These are phyloP conservation scores for Boletellus emodensis DNA, from an alignment of 768 basidiomycete genomes.

Conservation along the genomic window DNA sequence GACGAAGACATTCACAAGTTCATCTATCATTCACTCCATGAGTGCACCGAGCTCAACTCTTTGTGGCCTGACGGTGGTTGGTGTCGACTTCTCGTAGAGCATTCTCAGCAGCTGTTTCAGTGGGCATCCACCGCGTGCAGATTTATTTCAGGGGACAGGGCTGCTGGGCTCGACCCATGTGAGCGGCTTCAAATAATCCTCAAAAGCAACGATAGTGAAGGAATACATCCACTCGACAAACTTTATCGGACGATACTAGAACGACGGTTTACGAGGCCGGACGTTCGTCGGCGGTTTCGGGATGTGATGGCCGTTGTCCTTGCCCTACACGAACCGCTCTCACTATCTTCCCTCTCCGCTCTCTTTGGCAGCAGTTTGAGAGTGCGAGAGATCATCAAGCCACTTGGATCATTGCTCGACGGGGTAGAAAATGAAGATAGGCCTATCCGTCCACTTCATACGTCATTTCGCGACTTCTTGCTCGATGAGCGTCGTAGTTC, in stretches of 20 bases:
- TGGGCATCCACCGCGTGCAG: not conserved
- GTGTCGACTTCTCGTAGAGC: not conserved
- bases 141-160: not conserved
- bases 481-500: no score
- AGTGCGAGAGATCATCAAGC: not conserved
- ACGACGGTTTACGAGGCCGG: no score
- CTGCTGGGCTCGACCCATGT: not conserved
- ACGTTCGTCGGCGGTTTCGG: not conserved
- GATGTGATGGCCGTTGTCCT: not conserved
- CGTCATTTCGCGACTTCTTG: not conserved
- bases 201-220: not conserved
- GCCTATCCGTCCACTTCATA: no score
- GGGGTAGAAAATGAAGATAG: not conserved
- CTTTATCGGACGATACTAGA: no score
- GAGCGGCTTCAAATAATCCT: not conserved
- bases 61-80: not conserved
- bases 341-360: not conserved
- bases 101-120: not conserved
- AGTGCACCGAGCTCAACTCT: not conserved
- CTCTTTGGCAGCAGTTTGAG: not conserved
- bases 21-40: not conserved
- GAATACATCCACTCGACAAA: no score
- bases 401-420: not conserved
- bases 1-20: not conserved
- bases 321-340: not conserved